Percentiles rank a stretch among this genome's conserved stretches.
Conservation (phyloP, 1,139 yeast genomes). For the Candida gigantensis region DNA sequence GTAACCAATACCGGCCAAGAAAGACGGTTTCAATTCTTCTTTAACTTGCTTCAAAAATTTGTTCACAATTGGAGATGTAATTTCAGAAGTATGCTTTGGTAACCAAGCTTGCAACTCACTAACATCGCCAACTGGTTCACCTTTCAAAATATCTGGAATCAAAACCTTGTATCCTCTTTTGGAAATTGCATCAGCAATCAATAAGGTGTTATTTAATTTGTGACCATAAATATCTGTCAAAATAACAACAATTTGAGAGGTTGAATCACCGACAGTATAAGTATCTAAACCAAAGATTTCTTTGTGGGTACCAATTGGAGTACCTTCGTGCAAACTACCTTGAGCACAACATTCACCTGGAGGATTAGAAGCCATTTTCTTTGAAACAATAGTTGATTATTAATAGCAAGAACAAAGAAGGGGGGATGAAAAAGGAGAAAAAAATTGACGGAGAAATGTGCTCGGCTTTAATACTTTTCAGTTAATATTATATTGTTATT, state of each 20-base stretch:
- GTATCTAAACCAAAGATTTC: slow-evolving; percentile 50
- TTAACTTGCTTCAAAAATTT: slow-evolving; percentile 46
- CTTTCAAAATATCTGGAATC: slow-evolving; percentile 70
- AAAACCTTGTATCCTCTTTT: slow-evolving; percentile 52
- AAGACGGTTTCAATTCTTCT: slow-evolving; percentile 48
- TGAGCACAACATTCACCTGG: slow-evolving; percentile 52
- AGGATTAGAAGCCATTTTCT: slow-evolving; percentile 55
- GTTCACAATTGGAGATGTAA: slow-evolving; percentile 40
- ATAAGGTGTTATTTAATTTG: slow-evolving; percentile 51
- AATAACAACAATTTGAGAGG: slow-evolving; percentile 52
- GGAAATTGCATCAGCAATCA: slow-evolving; percentile 74
- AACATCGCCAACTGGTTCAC: slow-evolving; percentile 42
- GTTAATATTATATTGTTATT: too few species aligned
- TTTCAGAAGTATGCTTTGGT: slow-evolving; percentile 49
- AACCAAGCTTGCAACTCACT: slow-evolving; percentile 51
- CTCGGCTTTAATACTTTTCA: too few species aligned
- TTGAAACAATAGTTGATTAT: slow-evolving; percentile 4
- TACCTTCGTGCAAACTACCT: slow-evolving; percentile 51
- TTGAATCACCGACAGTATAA: slow-evolving; percentile 54
- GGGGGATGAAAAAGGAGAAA: background rate
- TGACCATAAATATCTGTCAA: slow-evolving; percentile 72
- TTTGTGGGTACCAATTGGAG: slow-evolving; percentile 44
- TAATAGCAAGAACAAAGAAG: background rate
- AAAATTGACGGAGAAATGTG: too few species aligned
- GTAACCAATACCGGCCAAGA: slow-evolving; percentile 67